A percentile compares a stretch with the other conserved stretches of the same genome.
phyloP scores from a whole-genome alignment of 495 filamentous ascomycete species.

The Annulohypoxylon nitens region DNA sequence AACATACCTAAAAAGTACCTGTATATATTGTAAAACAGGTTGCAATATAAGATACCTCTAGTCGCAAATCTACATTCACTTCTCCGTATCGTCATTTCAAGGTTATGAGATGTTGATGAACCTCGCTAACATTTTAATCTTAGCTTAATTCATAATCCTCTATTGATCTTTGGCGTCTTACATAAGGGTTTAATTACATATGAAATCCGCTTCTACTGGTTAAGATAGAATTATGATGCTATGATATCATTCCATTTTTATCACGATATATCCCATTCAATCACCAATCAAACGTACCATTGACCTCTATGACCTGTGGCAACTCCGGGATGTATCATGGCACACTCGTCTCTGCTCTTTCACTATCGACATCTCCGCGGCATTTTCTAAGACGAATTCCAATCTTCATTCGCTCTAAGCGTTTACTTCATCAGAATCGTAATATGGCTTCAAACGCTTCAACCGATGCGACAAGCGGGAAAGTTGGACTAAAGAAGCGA shows the following conservation, averaged over 20 bases:
- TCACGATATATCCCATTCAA: conserved; percentile 4
- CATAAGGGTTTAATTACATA: not conserved
- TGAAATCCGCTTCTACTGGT: not conserved
- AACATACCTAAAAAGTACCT: conserved; percentile 15
- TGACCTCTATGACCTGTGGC: not conserved
- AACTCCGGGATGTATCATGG: conserved; percentile 29
- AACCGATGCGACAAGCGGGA: conserved; percentile 6
- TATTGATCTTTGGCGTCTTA: too few relatives aligned
- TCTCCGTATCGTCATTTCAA: not conserved
- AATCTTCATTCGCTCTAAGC: not conserved
- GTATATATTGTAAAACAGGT: not conserved
- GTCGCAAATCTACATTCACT: not conserved
- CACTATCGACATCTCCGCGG: conserved; percentile 1
- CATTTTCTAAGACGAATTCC: not conserved
- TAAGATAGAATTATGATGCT: too few relatives aligned
- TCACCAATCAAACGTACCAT: conserved; percentile 21
- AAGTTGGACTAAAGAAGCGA: conserved; percentile 52
- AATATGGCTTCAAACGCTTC: conserved; percentile 36
- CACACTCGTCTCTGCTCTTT: conserved; percentile 2
- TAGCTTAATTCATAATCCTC: not conserved
- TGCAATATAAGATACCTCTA: not conserved
- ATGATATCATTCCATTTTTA: not conserved
- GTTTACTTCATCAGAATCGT: conserved; percentile 1
- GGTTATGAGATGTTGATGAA: not conserved
- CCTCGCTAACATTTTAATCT: not conserved